Evolutionary conservation across 768 basidiomycete genomes (phyloP), one percentile per base, ranked within the genome.

Genomic region (Leucosporidium scottii): DNA sequence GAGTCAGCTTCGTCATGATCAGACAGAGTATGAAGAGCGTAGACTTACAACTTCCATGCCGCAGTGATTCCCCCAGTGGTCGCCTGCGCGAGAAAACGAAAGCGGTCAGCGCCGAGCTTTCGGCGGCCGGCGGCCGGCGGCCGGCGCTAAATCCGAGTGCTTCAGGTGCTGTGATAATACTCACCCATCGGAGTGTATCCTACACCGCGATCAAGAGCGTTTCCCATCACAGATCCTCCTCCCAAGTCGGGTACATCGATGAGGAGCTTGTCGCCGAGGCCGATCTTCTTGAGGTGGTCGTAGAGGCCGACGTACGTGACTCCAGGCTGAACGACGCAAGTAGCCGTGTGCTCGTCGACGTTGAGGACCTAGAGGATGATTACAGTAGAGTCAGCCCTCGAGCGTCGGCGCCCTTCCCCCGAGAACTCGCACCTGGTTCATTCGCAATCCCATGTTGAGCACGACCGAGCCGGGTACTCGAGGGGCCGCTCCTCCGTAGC

Each of bases 401-500:
- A 44, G 8, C 39, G 2, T 44, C 39, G 39, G 39, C 39, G 39
- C 13, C 15, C 15, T 9, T 12, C 39, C 5, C 6, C 34, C 6
- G 12, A 5, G 39, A 44, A 15, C 15, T 44, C 34, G 34, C 39
- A 15, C 39, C 55, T 64, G 62, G 65, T 73, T 55, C 69, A 73
- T 71, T 1, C 69, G 66, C 48, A 27, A 21, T 4, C 65, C 65
- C 47, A 73, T 50, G 39, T 71, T 28, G 27, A 73, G 10, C 1
- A 66, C 36, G n/a, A 67, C 55, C 6, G 64, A 53, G 17, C 72
- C 72, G 8, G 70, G 69, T 7, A 73, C 55, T 4, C 66, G 66
- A 13, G 72, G 72, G 0, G 72, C 72, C 1, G 69, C 50, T 17
- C 72, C 72, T n/a, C 70, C 72, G 34, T 73, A 73, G 1, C 72